Conservation (phyloP, 208 protist species). For the Herpetomonas samuelpessoai region DNA sequence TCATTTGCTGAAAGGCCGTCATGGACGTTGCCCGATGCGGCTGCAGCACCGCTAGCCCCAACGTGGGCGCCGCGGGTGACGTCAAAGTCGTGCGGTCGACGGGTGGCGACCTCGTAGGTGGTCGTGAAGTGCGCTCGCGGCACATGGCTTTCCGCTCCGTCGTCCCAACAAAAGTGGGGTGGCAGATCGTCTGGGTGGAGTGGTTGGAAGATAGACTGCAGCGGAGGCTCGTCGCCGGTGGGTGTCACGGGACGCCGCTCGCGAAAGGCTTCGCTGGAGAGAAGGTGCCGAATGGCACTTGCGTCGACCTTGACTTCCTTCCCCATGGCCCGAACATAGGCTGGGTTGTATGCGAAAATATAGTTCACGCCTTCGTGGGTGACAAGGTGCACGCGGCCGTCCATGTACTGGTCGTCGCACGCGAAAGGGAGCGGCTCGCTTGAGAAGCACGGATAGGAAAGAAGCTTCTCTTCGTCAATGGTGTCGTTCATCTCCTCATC, state of each 20-base stretch:
- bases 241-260: not conserved
- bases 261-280: not conserved
- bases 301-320: not conserved
- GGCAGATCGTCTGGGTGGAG: not conserved
- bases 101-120: not conserved
- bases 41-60: not conserved
- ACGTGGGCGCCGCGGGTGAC: too few species aligned
- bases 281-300: not conserved
- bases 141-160: not conserved
- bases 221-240: too few species aligned
- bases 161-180: not conserved
- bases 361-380: constrained; percentile 24
- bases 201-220: not conserved
- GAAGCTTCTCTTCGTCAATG: too few species aligned
- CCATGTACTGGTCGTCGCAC: constrained; percentile 10
- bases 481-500: too few species aligned
- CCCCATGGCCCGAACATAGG: not conserved
- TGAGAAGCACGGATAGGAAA: not conserved
- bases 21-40: not conserved
- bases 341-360: constrained; percentile 15
- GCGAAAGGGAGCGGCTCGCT: constrained; percentile 1
- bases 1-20: too few species aligned
- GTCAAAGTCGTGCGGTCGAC: not conserved
- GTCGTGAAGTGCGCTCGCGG: not conserved
- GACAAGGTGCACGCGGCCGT: constrained; percentile 23